Evolutionary conservation across 1,139 yeast genomes (phyloP).

Genomic region (Diutina siamensis): DNA sequence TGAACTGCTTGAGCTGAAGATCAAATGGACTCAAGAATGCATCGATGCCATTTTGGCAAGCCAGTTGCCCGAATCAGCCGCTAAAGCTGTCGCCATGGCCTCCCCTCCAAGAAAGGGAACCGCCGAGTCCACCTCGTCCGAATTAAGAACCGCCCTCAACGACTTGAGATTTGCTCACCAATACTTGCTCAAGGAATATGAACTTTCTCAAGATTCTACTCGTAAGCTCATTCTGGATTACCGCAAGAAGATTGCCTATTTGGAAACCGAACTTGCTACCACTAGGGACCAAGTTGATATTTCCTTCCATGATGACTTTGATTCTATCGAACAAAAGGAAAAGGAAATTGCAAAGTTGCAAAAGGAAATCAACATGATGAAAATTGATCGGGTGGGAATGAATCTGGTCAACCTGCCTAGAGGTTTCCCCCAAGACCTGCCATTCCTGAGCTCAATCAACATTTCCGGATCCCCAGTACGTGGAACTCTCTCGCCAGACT

Average conservation of each 20-base stretch:
- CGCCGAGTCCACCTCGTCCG: conserved; percentile 21
- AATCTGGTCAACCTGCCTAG: background rate
- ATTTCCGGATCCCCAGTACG: background rate
- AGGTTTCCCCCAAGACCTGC: background rate
- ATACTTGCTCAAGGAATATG: conserved; percentile 49
- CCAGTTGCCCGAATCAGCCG: background rate
- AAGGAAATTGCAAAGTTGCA: conserved; percentile 35
- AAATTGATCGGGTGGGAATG: conserved; percentile 36
- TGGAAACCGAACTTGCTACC: conserved; percentile 33
- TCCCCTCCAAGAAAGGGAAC: conserved; percentile 9
- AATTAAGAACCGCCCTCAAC: conserved; percentile 43
- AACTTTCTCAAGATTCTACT: conserved; percentile 41
- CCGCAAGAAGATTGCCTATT: conserved; percentile 28
- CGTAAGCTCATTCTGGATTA: conserved; percentile 36
- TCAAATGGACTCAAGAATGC: conserved; percentile 43
- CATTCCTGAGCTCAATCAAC: background rate
- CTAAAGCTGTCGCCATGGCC: conserved; percentile 10
- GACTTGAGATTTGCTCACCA: conserved; percentile 57
- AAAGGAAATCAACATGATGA: conserved; percentile 35
- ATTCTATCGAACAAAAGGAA: conserved; percentile 26
- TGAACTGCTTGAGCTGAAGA: conserved; percentile 11
- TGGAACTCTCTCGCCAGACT: background rate
- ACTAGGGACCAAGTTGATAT: background rate
- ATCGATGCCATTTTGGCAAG: conserved; percentile 26
- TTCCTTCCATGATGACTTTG: conserved; percentile 5